These are phyloP conservation scores for Corymbia citriodora DNA, from an alignment of 441 rosid species.

Conservation along the genomic window DNA sequence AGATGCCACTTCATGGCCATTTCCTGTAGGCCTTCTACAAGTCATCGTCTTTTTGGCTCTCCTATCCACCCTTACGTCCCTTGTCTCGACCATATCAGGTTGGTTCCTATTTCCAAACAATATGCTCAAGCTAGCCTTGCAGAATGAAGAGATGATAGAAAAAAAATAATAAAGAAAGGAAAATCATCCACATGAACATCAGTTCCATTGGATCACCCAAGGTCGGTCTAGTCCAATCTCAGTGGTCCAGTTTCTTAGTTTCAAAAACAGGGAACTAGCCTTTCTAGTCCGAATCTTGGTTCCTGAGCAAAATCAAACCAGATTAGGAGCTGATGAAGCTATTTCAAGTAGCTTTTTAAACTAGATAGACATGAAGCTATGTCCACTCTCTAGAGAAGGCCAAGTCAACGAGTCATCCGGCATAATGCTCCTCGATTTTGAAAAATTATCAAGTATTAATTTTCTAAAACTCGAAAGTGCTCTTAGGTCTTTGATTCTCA, in stretches of 20 bases:
- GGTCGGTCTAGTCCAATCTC: not conserved
- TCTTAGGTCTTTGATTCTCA: not conserved
- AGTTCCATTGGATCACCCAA: not conserved
- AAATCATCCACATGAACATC: not conserved
- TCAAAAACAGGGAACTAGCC: too few species aligned
- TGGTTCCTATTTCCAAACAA: not conserved
- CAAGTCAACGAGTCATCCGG: not conserved
- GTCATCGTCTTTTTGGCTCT: too few species aligned
- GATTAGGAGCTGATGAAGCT: rapidly evolving
- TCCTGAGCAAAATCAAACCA: too few species aligned
- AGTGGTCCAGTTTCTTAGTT: too few species aligned
- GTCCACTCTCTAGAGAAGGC: not conserved
- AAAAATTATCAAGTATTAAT: not conserved
- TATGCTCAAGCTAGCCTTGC: not conserved
- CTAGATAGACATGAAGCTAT: not conserved
- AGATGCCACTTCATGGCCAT: not conserved
- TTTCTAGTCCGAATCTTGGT: rapidly evolving
- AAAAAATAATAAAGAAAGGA: not conserved
- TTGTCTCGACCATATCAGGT: not conserved
- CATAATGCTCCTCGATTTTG: not conserved
- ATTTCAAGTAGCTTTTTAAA: not conserved
- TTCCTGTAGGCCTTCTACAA: not conserved
- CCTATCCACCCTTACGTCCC: not conserved
- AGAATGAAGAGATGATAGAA: rapidly evolving
- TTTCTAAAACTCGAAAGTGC: not conserved